Base-by-base conservation (phyloP, 2,329 filamentous ascomycete genomes). In the Colletotrichum magnum region DNA sequence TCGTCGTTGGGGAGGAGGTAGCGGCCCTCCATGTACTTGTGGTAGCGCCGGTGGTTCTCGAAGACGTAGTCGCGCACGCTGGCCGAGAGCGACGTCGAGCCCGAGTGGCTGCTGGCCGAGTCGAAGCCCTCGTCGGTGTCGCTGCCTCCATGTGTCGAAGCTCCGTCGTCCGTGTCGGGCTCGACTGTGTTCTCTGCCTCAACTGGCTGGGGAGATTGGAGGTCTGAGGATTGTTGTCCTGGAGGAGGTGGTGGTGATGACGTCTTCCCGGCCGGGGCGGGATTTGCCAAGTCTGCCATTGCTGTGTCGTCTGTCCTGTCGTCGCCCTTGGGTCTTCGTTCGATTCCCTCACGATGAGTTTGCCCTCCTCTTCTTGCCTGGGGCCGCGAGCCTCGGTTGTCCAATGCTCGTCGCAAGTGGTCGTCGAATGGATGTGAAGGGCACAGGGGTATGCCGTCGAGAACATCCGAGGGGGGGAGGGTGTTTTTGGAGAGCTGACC, bases 1-100 rank as follows among this genome's bases (percentile, higher is more conserved):
- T 83, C 80, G 64, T 83, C 81, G 59, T 83, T 83, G 21, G 82
- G 82, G 13, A 68, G 56, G n/a, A 70, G 36, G 47, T 83, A 83
- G 71, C 80, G 74, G 4, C 81, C 81, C 6, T 79, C 80, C 62
- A 81, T 80, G 59, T 82, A 82, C 18, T 78, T 80, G 69, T 82
- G 80, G 52, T 82, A 82, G 1, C 80, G 75, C 43, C 81, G 69
- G 21, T 79, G 77, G 4, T 80, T 83, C 73, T 84, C 81, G 59
- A 82, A 83, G 16, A 69, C 62, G 45, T 69, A 66, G 28, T 72
- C 59, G 45, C 66, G 69, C 45, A 69, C 60, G 57, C 65, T 69
- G 43, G 18, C 48, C 4, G 65, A 65, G 7, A 71, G 26, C 21
- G 66, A 71, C 18, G 62, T 69, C 24, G 62, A 69, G 12, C 62